Evolutionary conservation across 1,284 basidiomycete genomes (phyloP).

Genomic region (Phellopilus nigrolimitatus): DNA sequence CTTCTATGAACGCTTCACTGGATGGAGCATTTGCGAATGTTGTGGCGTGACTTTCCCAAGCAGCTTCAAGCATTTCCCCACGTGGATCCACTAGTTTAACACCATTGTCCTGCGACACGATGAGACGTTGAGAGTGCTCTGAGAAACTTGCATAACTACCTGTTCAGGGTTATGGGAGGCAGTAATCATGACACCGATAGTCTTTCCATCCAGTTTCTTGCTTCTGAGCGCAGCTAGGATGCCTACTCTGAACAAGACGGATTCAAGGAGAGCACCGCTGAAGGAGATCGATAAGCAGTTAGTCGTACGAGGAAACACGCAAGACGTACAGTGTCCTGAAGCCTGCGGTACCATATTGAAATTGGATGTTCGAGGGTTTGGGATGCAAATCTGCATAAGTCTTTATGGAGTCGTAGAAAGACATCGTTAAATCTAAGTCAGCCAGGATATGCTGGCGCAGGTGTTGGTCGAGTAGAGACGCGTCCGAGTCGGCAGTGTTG

Average conservation of each 20-base stretch:
- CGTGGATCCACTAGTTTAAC: conserved; percentile 97
- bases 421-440: not conserved
- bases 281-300: conserved; percentile 22
- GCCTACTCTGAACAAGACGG: conserved; percentile 90
- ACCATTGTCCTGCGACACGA: conserved; percentile 80
- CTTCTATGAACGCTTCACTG: conserved; percentile 67
- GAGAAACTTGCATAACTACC: conserved; percentile 40
- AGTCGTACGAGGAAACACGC: conserved; percentile 9
- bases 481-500: too few species aligned
- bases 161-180: conserved; percentile 97
- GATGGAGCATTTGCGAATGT: conserved; percentile 81
- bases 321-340: conserved; percentile 85
- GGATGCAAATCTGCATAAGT: conserved; percentile 53
- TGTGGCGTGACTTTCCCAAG: conserved; percentile 93
- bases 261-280: conserved; percentile 82
- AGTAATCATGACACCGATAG: conserved; percentile 98
- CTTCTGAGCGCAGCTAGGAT: conserved; percentile 88
- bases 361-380: conserved; percentile 59
- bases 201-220: conserved; percentile 85
- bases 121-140: conserved; percentile 13
- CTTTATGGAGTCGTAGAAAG: conserved; percentile 36
- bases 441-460: too few species aligned
- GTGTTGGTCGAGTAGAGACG: not conserved
- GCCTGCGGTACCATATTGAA: conserved; percentile 92
- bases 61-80: conserved; percentile 98